These are phyloP conservation scores for Peltaster fructicola DNA, from an alignment of 2,329 filamentous ascomycete species.

Conservation along the genomic window DNA sequence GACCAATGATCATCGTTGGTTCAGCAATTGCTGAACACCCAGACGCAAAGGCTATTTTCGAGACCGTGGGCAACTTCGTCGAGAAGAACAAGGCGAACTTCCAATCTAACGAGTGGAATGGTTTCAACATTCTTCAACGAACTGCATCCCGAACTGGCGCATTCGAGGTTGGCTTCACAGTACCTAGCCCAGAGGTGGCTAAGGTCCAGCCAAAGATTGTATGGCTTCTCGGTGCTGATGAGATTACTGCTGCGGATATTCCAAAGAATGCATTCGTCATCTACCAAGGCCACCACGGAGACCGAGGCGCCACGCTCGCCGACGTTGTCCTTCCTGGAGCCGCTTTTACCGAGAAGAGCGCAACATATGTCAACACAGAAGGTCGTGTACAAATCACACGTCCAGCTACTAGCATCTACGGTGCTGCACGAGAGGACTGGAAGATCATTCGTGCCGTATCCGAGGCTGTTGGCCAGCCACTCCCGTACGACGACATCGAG, in stretches of 20 bases:
- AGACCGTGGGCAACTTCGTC: constrained; percentile 75
- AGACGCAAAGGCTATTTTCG: constrained; percentile 85
- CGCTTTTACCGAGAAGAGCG: constrained; percentile 92
- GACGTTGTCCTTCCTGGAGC: constrained; percentile 87
- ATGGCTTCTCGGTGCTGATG: constrained; percentile 92
- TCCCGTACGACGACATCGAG: constrained; percentile 88
- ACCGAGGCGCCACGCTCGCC: constrained; percentile 78
- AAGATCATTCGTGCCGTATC: constrained; percentile 91
- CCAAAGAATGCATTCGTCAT: constrained; percentile 93
- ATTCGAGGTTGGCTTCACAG: constrained; percentile 88
- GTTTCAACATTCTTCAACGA: constrained; percentile 90
- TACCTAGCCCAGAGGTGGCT: constrained; percentile 64
- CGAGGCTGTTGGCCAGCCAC: constrained; percentile 72
- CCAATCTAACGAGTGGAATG: constrained; percentile 80
- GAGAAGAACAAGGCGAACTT: constrained; percentile 88
- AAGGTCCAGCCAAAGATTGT: constrained; percentile 83
- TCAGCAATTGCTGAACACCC: constrained; percentile 80
- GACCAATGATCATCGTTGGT: constrained; percentile 91
- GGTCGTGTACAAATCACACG: constrained; percentile 89
- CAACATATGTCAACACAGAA: constrained; percentile 95
- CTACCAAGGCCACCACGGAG: constrained; percentile 97
- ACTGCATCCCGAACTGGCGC: constrained; percentile 83
- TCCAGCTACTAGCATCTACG: constrained; percentile 71
- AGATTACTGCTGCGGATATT: constrained; percentile 68
- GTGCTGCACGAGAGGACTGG: constrained; percentile 89